Conservation (phyloP, 2,329 filamentous ascomycete genomes). For the Trichoderma aggressivum region DNA sequence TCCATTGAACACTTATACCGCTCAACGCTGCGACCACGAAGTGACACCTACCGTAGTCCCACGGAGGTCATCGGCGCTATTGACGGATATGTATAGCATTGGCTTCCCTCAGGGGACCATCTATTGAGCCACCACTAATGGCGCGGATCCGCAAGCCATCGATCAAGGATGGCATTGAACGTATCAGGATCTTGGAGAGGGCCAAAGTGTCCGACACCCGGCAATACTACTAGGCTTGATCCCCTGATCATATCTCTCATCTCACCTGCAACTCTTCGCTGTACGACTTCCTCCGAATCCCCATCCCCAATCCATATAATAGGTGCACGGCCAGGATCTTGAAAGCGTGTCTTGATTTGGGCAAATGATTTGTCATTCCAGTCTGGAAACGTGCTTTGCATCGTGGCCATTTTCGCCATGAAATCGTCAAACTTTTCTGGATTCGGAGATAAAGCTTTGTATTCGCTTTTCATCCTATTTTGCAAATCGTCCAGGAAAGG, state of each 20-base stretch:
- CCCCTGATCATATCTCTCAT: neutral
- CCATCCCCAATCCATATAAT: neutral
- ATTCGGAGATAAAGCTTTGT: neutral
- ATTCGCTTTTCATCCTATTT: neutral
- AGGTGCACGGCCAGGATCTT: neutral
- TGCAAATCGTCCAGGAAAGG: neutral
- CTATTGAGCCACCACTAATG: neutral
- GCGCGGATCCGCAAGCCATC: neutral
- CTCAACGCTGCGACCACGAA: neutral
- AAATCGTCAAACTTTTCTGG: neutral
- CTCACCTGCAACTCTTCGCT: neutral
- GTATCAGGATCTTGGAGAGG: neutral
- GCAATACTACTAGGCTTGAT: neutral
- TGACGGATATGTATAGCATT: neutral
- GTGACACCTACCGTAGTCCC: neutral
- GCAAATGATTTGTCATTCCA: neutral
- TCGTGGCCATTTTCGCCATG: neutral
- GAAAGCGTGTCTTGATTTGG: neutral
- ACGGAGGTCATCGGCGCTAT: neutral
- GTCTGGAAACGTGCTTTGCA: neutral
- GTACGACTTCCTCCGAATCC: neutral
- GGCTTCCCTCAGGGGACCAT: neutral
- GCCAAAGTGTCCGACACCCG: neutral
- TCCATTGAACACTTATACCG: neutral
- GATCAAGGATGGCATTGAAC: neutral